Percentiles rank a stretch among this genome's conserved stretches.
Conservation (phyloP, 2,329 filamentous ascomycete species). For the Calonectria pteridis region DNA sequence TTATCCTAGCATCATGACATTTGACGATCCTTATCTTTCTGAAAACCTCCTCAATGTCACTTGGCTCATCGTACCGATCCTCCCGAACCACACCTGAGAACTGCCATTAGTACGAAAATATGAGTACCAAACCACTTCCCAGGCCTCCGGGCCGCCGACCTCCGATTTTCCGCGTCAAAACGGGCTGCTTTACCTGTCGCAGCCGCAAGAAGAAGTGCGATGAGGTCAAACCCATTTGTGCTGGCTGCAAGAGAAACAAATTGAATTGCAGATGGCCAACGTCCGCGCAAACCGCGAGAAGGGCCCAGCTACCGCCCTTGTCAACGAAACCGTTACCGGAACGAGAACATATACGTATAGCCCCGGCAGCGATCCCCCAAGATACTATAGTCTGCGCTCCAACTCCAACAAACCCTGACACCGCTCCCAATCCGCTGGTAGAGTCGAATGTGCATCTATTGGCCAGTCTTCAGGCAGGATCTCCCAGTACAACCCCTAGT, state of each 20-base stretch:
- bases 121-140: background rate
- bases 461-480: background rate
- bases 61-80: background rate
- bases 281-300: background rate
- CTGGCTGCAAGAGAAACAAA: slow-evolving; percentile 46
- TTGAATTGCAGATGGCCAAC: slow-evolving; percentile 39
- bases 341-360: background rate
- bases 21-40: background rate
- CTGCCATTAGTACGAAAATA: background rate
- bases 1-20: slow-evolving; percentile 4
- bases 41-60: background rate
- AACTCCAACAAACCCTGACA: background rate
- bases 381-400: background rate
- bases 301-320: background rate
- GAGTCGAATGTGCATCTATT: background rate
- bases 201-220: slow-evolving; percentile 58
- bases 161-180: slow-evolving; percentile 26
- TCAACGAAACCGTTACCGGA: background rate
- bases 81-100: too few species aligned
- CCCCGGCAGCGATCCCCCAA: background rate
- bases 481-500: background rate
- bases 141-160: background rate
- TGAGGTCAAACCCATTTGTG: slow-evolving; percentile 51
- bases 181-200: slow-evolving; percentile 55
- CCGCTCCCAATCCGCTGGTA: background rate